Evolutionary conservation across 768 basidiomycete genomes (phyloP).

Genomic region (Tricholoma furcatifolium): DNA sequence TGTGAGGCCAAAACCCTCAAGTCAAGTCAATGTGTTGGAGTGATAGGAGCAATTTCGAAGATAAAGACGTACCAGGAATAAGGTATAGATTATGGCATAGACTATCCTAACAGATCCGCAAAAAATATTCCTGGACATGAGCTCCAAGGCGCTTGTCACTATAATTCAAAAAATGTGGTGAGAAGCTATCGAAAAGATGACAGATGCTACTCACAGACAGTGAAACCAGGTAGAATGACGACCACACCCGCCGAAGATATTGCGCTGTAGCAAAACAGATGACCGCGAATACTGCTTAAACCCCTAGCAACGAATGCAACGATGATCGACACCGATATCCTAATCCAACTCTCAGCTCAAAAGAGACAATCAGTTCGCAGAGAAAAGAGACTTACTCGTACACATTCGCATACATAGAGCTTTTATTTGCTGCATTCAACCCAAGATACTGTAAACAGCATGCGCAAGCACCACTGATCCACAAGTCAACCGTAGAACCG

Average conservation of each 20-base stretch:
- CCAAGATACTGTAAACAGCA: conserved; percentile 77
- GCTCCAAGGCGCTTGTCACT: conserved; percentile 76
- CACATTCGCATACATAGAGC: conserved; percentile 90
- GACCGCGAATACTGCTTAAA: conserved; percentile 70
- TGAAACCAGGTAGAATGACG: conserved; percentile 88
- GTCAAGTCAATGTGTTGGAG: not conserved
- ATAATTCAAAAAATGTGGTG: conserved; percentile 22
- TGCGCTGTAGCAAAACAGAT: conserved; percentile 86
- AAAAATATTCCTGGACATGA: conserved; percentile 78
- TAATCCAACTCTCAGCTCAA: conserved; percentile 23
- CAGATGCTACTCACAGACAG: conserved; percentile 59
- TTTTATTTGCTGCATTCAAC: conserved; percentile 79
- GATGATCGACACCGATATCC: conserved; percentile 82
- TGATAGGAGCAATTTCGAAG: not conserved
- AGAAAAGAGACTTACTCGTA: conserved; percentile 69
- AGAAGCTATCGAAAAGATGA: not conserved
- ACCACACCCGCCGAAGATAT: conserved; percentile 89
- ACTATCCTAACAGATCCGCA: conserved; percentile 83
- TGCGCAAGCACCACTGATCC: conserved; percentile 71
- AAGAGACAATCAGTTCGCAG: not conserved
- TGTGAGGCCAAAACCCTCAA: conserved; percentile 78
- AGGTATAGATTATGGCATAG: conserved; percentile 83
- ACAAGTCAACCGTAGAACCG: conserved; percentile 80
- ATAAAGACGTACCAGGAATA: conserved; percentile 59
- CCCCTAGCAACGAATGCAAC: conserved; percentile 82